Evolutionary conservation across 257 asterid species (phyloP).

Genomic region (Handroanthus guayacan): DNA sequence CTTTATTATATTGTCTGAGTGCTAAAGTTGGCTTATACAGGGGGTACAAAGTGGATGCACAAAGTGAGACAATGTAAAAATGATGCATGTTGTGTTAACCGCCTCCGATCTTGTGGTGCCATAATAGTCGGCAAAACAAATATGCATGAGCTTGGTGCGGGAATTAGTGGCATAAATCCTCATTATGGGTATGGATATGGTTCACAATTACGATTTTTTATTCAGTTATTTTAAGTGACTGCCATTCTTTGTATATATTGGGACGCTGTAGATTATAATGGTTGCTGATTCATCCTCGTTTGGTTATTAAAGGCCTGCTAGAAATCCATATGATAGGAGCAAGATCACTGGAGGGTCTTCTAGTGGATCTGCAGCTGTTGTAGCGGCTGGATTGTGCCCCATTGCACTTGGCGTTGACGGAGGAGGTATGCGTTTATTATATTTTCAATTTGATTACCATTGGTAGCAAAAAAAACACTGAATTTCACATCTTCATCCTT

Average conservation of each 20-base stretch:
- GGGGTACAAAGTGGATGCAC: conserved; percentile 94
- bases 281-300: background rate
- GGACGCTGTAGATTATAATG: background rate
- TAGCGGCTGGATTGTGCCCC: conserved; percentile 95
- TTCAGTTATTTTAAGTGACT: background rate
- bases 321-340: conserved; percentile 73
- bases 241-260: background rate
- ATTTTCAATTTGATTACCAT: background rate
- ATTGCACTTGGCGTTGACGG: conserved; percentile 94
- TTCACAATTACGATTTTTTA: background rate
- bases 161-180: conserved; percentile 95
- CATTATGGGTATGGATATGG: conserved; percentile 73
- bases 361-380: conserved; percentile 97
- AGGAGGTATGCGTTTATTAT: conserved; percentile 62
- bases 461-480: no score
- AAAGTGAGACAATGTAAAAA: conserved; percentile 64
- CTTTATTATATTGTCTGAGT: conserved; percentile 11
- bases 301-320: conserved; percentile 54
- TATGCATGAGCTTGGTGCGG: conserved; percentile 98
- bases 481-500: no score
- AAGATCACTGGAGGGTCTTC: conserved; percentile 94
- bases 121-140: conserved; percentile 87
- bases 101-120: conserved; percentile 86
- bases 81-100: conserved; percentile 78
- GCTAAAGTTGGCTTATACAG: conserved; percentile 41